Evolutionary conservation across 2,329 filamentous ascomycete species (phyloP).

Genomic region (Hypoxylon sp.): DNA sequence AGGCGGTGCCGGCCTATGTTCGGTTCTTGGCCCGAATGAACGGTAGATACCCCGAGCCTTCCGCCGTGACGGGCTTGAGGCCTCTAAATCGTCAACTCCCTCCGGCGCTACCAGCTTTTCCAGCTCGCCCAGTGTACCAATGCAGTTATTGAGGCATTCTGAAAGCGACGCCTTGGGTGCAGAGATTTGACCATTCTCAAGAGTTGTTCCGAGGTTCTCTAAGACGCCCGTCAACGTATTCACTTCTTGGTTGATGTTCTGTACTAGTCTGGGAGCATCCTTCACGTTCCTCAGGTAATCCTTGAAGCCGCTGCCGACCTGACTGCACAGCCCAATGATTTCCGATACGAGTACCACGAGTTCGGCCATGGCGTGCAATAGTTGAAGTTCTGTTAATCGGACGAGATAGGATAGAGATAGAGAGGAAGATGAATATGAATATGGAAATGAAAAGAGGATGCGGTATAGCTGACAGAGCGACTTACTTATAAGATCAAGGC

Average conservation of each 20-base stretch:
- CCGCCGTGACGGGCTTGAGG: neutral
- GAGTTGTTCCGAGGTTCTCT: slow-evolving; percentile 20
- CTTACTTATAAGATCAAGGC: slow-evolving; percentile 10
- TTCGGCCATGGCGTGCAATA: slow-evolving; percentile 30
- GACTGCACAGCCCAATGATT: slow-evolving; percentile 6
- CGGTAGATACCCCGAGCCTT: neutral
- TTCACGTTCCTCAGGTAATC: slow-evolving; percentile 29
- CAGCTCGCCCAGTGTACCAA: slow-evolving; percentile 17
- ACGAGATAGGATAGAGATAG: neutral
- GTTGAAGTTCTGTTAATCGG: neutral
- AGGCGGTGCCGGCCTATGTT: neutral
- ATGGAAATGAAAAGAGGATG: neutral
- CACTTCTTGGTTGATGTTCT: slow-evolving; percentile 20
- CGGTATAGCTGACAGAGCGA: neutral
- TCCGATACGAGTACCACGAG: slow-evolving; percentile 13
- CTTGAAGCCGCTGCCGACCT: slow-evolving; percentile 19
- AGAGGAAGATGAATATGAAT: neutral
- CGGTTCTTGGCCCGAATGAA: neutral
- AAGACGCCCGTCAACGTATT: slow-evolving; percentile 25
- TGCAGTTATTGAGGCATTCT: slow-evolving; percentile 23
- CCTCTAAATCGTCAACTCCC: neutral
- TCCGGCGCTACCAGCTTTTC: slow-evolving; percentile 25
- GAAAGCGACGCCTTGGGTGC: slow-evolving; percentile 6
- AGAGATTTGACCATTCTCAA: neutral
- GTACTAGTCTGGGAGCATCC: slow-evolving; percentile 25